These are phyloP conservation scores for Colletotrichum tropicale DNA, from an alignment of 2,329 filamentous ascomycete genomes.

Conservation along the genomic window DNA sequence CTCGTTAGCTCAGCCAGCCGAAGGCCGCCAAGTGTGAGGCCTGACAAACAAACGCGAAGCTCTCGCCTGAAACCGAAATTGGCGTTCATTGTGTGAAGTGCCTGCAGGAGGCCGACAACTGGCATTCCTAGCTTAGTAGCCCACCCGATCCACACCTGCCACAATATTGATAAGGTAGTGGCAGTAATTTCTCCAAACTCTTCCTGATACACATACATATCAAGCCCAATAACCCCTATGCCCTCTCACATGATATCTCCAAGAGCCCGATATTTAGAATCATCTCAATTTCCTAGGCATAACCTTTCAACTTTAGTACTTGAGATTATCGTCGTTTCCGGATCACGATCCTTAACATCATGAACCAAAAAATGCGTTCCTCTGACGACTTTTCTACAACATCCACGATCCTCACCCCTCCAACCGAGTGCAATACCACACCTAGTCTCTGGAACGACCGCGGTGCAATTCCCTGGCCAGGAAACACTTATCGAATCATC, in stretches of 20 bases:
- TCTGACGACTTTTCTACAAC: background rate
- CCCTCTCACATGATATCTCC: too few species aligned
- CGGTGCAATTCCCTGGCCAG: slow-evolving; percentile 20
- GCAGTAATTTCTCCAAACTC: too few species aligned
- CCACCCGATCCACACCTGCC: background rate
- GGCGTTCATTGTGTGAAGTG: background rate
- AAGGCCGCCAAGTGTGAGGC: too few species aligned
- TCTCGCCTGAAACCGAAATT: background rate
- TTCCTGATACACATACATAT: too few species aligned
- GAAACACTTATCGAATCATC: slow-evolving; percentile 20
- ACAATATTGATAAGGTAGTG: too few species aligned
- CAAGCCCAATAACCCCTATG: too few species aligned
- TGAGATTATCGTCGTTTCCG: too few species aligned
- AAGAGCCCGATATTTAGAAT: too few species aligned
- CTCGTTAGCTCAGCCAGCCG: too few species aligned
- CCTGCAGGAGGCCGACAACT: background rate
- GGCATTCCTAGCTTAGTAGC: background rate
- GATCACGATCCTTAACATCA: background rate
- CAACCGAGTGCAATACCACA: background rate
- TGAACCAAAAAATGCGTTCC: background rate
- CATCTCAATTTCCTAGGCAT: too few species aligned
- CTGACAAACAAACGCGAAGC: too few species aligned
- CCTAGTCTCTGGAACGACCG: rapidly evolving
- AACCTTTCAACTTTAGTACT: too few species aligned
- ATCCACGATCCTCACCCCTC: background rate